A percentile compares a stretch with the other conserved stretches of the same genome.
These are phyloP conservation scores for Acanthochlamys bracteata DNA, from an alignment of 106 monocot genomes.

Conservation along the genomic window DNA sequence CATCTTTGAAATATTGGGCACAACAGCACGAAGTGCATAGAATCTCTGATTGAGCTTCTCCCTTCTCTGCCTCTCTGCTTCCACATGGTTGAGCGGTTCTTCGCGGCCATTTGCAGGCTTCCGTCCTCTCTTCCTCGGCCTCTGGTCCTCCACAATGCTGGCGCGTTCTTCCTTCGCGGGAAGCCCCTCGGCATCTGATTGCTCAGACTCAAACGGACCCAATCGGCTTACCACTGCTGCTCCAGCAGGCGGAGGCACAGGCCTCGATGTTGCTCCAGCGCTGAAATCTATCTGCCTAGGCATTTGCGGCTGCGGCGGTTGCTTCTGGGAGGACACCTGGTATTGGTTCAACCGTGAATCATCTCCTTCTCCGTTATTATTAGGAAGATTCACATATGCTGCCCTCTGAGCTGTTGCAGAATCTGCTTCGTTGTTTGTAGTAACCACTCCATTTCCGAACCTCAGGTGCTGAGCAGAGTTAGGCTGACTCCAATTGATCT, in stretches of 20 bases:
- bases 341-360: slow-evolving; percentile 4
- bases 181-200: slow-evolving; percentile 18
- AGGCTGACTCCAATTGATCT: slow-evolving; percentile 1
- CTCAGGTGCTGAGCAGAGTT: background rate
- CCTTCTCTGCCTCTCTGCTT: slow-evolving; percentile 65
- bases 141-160: slow-evolving; percentile 16
- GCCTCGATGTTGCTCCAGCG: slow-evolving; percentile 13
- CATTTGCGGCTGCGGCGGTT: slow-evolving; percentile 2
- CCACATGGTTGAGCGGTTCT: slow-evolving; percentile 64
- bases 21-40: slow-evolving; percentile 60
- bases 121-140: slow-evolving; percentile 56
- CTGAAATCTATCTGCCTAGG: slow-evolving; percentile 26
- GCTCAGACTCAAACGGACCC: slow-evolving; percentile 10
- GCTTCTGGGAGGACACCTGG: slow-evolving; percentile 8
- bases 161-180: slow-evolving; percentile 25
- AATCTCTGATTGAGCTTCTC: slow-evolving; percentile 84
- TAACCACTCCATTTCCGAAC: slow-evolving; percentile 3
- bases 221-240: background rate
- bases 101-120: slow-evolving; percentile 68
- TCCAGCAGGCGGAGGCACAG: background rate
- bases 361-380: background rate
- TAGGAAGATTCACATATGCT: too few species aligned
- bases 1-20: slow-evolving; percentile 79
- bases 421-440: background rate
- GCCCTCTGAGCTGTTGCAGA: background rate